Percentiles rank a stretch among this genome's conserved stretches.
These are phyloP conservation scores for Talaromyces ruber DNA, from an alignment of 495 filamentous ascomycete genomes.

Conservation along the genomic window DNA sequence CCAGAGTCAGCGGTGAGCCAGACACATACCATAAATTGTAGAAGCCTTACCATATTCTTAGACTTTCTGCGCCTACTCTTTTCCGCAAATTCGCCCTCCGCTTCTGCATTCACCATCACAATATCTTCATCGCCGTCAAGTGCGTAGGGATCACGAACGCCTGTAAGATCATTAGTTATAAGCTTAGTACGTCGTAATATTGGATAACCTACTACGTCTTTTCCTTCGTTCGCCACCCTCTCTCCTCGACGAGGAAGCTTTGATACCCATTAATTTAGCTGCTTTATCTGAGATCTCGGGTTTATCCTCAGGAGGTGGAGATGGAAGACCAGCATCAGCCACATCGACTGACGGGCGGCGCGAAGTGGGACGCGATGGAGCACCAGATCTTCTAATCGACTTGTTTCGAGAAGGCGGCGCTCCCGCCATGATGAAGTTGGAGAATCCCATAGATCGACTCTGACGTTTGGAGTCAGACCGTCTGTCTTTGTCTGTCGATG, in stretches of 20 bases:
- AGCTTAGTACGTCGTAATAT: background rate
- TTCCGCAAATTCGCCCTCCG: constrained; percentile 28
- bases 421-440: constrained; percentile 41
- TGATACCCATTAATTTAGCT: constrained; percentile 51
- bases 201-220: constrained; percentile 26
- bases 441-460: constrained; percentile 39
- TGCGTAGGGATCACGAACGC: constrained; percentile 47
- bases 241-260: constrained; percentile 22
- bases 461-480: constrained; percentile 33
- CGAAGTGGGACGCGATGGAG: constrained; percentile 29
- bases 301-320: constrained; percentile 44
- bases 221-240: constrained; percentile 28
- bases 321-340: constrained; percentile 38
- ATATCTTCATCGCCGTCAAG: constrained; percentile 52
- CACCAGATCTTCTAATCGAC: constrained; percentile 31
- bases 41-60: constrained; percentile 25
- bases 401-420: constrained; percentile 42
- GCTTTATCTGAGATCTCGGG: constrained; percentile 45
- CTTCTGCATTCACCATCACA: constrained; percentile 44
- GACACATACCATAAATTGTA: background rate
- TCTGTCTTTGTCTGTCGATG: constrained; percentile 45
- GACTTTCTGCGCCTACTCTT: constrained; percentile 29
- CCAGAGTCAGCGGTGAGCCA: background rate
- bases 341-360: constrained; percentile 43
- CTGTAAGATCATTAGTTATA: constrained; percentile 16